Conservation (phyloP, 2,329 filamentous ascomycete genomes). For the Xylaria sp. region DNA sequence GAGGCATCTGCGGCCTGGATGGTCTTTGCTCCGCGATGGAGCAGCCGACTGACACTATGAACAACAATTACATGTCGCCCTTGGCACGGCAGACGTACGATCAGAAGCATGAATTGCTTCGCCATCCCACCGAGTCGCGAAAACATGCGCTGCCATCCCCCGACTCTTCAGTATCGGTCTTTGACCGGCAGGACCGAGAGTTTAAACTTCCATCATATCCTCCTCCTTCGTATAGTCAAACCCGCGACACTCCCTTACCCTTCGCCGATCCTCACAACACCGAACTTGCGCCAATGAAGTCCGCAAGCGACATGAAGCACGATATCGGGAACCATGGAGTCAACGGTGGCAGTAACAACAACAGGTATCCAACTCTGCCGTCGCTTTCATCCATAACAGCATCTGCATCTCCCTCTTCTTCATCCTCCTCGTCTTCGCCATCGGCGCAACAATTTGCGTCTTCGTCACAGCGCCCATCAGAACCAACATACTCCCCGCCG, state of each 20-base stretch:
- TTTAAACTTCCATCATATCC: constrained; percentile 51
- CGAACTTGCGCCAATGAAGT: constrained; percentile 57
- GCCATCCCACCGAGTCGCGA: constrained; percentile 24
- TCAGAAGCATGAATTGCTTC: constrained; percentile 38
- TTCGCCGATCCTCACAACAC: constrained; percentile 51
- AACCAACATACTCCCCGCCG: constrained; percentile 44
- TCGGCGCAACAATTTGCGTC: constrained; percentile 30
- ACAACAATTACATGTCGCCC: constrained; percentile 62
- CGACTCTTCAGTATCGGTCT: constrained; percentile 33
- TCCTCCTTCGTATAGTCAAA: constrained; percentile 52
- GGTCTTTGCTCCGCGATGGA: constrained; percentile 44
- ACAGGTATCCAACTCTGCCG: constrained; percentile 51
- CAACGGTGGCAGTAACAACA: constrained; percentile 18
- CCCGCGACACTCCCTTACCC: constrained; percentile 48
- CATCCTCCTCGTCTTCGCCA: constrained; percentile 39
- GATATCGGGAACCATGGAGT: constrained; percentile 29
- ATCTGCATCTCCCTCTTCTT: constrained; percentile 43
- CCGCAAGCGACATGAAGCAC: constrained; percentile 43
- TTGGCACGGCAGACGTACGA: constrained; percentile 46
- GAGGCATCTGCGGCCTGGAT: constrained; percentile 32
- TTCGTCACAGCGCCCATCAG: constrained; percentile 40
- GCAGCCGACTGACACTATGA: constrained; percentile 46
- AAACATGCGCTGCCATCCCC: constrained; percentile 41
- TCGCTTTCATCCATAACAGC: constrained; percentile 55
- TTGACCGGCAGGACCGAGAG: constrained; percentile 46